A percentile compares a stretch with the other conserved stretches of the same genome.
Conservation (phyloP, 345 rosid species). For the Populus nigra region DNA sequence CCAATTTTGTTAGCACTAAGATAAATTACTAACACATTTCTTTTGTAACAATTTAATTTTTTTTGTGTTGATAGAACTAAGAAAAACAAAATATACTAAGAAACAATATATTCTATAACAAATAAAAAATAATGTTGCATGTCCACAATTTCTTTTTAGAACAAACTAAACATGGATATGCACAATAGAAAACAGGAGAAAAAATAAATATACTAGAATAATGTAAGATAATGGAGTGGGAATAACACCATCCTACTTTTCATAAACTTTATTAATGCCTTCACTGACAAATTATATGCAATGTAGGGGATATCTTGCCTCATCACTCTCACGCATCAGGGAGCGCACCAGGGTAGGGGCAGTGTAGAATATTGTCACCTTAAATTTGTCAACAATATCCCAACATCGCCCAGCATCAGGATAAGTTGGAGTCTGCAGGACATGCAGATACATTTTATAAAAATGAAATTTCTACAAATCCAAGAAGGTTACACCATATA, state of each 20-base stretch:
- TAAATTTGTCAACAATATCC: constrained; percentile 96
- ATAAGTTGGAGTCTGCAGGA: constrained; percentile 78
- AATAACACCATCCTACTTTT: neutral
- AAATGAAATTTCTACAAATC: constrained; percentile 15
- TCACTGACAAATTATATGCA: constrained; percentile 10
- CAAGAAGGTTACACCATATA: constrained; percentile 5
- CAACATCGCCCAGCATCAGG: constrained; percentile 96
- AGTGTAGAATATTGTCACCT: constrained; percentile 85
- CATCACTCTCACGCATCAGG: constrained; percentile 87
- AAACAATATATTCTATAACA: too few species aligned
- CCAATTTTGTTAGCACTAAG: too few species aligned
- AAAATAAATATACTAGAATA: too few species aligned
- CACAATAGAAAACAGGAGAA: too few species aligned
- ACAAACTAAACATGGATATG: too few species aligned
- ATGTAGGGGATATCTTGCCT: constrained; percentile 45
- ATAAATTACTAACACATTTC: too few species aligned
- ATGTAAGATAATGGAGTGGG: too few species aligned
- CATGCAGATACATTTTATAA: constrained; percentile 15
- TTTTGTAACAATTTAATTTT: too few species aligned
- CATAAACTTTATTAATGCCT: constrained; percentile 4
- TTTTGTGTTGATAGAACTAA: too few species aligned
- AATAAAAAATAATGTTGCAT: too few species aligned
- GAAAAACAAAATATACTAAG: too few species aligned
- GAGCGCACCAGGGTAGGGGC: constrained; percentile 97
- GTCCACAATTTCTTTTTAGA: too few species aligned